Evolutionary conservation across 2,329 filamentous ascomycete genomes (phyloP), one percentile per base, ranked within the genome.

Genomic region (Thielaviopsis euricoi): DNA sequence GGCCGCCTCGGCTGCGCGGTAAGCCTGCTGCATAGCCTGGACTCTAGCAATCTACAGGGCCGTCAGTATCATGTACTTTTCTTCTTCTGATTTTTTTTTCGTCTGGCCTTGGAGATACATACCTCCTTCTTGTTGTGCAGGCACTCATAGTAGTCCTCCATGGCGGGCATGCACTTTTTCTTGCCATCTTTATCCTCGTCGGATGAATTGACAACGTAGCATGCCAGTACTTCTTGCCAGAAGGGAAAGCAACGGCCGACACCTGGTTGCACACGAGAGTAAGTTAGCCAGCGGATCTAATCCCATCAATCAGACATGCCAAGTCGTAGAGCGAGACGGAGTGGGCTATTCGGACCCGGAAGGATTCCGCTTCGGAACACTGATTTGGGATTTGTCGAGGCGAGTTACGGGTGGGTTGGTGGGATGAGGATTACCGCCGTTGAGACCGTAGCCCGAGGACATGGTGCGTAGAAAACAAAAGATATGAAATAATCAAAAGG

Each of bases 81-180:
- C 21, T 40, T 46, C 7, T 26, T 7, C 4, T 26, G 25, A 26
- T 26, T 7, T 26, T 7, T 26, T 26, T 26, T 26, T 26, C 25
- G 25, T 26, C 25, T 7, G 7, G 25, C 4, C 25, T 33, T 10
- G 29, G 33, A 49, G 56, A 55, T 26, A 71, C 81, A 60, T 67
- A 97, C 93, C 88, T 98, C 93, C 77, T 98, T 98, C 78, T 86
- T 89, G 78, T 98, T 93, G 72, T 98, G 93, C 69, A 98, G 75
- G 73, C 94, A 98, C 76, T 98, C 93, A 71, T 96, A 95, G 77
- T 98, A 98, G 71, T 98, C 93, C 71, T 98, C 93, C 64, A 97
- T 77, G 4, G 83, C 80, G 17, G 87, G 85, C 19, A 79, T 75
- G 71, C 94, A 98, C 74, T 95, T 95, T 72, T 83, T 86, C 76